Evolutionary conservation across 805 yeast species (phyloP).

Genomic region (Ogataea nitratoaversa): DNA sequence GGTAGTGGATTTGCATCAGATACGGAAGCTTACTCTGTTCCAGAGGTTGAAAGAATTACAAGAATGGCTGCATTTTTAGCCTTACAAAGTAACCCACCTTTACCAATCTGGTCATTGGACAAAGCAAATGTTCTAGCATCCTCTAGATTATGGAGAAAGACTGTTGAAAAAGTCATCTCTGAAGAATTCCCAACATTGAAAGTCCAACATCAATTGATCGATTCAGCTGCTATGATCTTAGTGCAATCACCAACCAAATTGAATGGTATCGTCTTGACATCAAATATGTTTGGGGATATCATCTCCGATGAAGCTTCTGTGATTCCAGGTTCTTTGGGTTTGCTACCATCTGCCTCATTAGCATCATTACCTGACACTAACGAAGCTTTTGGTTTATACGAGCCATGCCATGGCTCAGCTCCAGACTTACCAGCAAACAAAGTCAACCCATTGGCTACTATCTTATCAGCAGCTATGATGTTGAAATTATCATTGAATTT

Average conservation of each 20-base stretch:
- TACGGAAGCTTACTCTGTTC: slow-evolving; percentile 86
- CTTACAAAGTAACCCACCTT: slow-evolving; percentile 86
- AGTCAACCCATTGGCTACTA: slow-evolving; percentile 95
- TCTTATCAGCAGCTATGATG: slow-evolving; percentile 97
- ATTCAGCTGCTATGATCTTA: slow-evolving; percentile 97
- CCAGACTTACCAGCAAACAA: slow-evolving; percentile 86
- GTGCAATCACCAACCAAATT: slow-evolving; percentile 86
- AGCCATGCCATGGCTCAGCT: slow-evolving; percentile 98
- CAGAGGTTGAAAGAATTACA: slow-evolving; percentile 92
- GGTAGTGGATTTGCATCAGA: slow-evolving; percentile 87
- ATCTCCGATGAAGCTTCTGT: slow-evolving; percentile 97
- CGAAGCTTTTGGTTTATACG: slow-evolving; percentile 92
- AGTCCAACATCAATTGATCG: slow-evolving; percentile 92
- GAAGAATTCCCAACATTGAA: slow-evolving; percentile 88
- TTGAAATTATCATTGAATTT: slow-evolving; percentile 82
- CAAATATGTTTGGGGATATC: slow-evolving; percentile 98
- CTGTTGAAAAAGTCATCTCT: slow-evolving; percentile 78
- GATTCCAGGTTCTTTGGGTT: slow-evolving; percentile 95
- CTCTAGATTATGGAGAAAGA: slow-evolving; percentile 93
- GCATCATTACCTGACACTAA: slow-evolving; percentile 96
- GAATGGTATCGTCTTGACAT: slow-evolving; percentile 89
- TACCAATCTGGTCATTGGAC: slow-evolving; percentile 93
- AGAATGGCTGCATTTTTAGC: slow-evolving; percentile 99
- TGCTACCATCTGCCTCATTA: slow-evolving; percentile 92
- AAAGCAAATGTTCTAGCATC: slow-evolving; percentile 97